A percentile compares a stretch with the other conserved stretches of the same genome.
phyloP scores from a whole-genome alignment of 306 rosid species.

The Aeschynomene evenia region DNA sequence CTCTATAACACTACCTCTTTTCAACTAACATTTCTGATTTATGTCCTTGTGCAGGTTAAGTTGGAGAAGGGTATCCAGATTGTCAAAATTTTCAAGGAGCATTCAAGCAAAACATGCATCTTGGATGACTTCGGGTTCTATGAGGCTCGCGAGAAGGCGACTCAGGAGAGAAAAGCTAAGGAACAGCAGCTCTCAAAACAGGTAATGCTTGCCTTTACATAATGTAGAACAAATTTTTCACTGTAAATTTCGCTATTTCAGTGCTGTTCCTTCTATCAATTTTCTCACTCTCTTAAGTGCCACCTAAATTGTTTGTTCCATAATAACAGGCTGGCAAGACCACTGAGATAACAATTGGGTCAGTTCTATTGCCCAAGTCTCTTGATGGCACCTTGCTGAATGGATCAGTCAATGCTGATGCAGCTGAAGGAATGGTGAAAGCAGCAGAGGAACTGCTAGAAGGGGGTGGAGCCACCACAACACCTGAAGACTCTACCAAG shows the following conservation, averaged over 20 bases:
- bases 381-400: slow-evolving; percentile 29
- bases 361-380: slow-evolving; percentile 32
- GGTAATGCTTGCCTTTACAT: slow-evolving; percentile 22
- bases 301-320: slow-evolving; percentile 5
- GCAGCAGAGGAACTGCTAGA: slow-evolving; percentile 20
- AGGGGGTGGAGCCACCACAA: slow-evolving; percentile 28
- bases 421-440: slow-evolving; percentile 23
- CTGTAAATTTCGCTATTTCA: neutral
- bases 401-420: slow-evolving; percentile 25
- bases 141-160: slow-evolving; percentile 39
- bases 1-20: neutral
- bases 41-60: slow-evolving; percentile 42
- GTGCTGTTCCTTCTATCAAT: neutral
- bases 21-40: neutral
- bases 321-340: slow-evolving; percentile 28
- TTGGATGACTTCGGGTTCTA: slow-evolving; percentile 60
- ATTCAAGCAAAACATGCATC: slow-evolving; percentile 44
- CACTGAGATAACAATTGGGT: slow-evolving; percentile 28
- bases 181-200: slow-evolving; percentile 37
- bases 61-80: slow-evolving; percentile 43
- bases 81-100: slow-evolving; percentile 45
- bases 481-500: slow-evolving; percentile 36
- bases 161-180: slow-evolving; percentile 41
- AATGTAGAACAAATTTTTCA: neutral
- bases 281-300: neutral